phyloP scores from a whole-genome alignment of 2,329 filamentous ascomycete genomes.

The Fonsecaea monophora region DNA sequence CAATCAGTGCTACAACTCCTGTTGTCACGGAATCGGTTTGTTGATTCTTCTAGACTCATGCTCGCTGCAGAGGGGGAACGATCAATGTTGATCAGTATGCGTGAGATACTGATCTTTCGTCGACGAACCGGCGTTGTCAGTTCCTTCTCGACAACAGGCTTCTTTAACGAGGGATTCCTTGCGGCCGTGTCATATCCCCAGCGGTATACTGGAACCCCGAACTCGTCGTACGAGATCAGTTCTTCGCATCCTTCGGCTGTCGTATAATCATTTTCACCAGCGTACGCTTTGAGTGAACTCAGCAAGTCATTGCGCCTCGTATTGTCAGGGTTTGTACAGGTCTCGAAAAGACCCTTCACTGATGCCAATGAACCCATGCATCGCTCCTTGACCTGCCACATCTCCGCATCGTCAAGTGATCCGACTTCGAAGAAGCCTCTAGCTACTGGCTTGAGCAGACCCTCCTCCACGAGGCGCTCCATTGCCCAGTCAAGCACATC shows the following conservation, averaged over 20 bases:
- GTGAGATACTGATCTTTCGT: slow-evolving; percentile 36
- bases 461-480: slow-evolving; percentile 19
- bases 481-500: slow-evolving; percentile 8
- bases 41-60: slow-evolving; percentile 18
- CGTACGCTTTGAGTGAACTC: slow-evolving; percentile 16
- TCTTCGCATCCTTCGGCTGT: slow-evolving; percentile 19
- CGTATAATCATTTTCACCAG: slow-evolving; percentile 22
- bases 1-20: slow-evolving; percentile 21
- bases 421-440: slow-evolving; percentile 12
- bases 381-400: slow-evolving; percentile 13
- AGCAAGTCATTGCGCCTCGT: background rate
- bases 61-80: slow-evolving; percentile 25
- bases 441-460: background rate
- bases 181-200: slow-evolving; percentile 21
- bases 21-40: slow-evolving; percentile 5
- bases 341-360: slow-evolving; percentile 22
- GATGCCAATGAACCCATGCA: slow-evolving; percentile 20
- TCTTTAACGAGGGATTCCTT: background rate
- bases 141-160: background rate
- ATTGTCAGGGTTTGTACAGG: background rate
- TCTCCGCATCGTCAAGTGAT: slow-evolving; percentile 8
- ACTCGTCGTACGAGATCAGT: slow-evolving; percentile 13
- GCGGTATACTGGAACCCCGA: slow-evolving; percentile 17
- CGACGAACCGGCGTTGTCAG: slow-evolving; percentile 20
- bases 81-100: slow-evolving; percentile 31